These are phyloP conservation scores for Loxodes magnus DNA, from an alignment of 73 alveolate genomes.

Conservation along the genomic window DNA sequence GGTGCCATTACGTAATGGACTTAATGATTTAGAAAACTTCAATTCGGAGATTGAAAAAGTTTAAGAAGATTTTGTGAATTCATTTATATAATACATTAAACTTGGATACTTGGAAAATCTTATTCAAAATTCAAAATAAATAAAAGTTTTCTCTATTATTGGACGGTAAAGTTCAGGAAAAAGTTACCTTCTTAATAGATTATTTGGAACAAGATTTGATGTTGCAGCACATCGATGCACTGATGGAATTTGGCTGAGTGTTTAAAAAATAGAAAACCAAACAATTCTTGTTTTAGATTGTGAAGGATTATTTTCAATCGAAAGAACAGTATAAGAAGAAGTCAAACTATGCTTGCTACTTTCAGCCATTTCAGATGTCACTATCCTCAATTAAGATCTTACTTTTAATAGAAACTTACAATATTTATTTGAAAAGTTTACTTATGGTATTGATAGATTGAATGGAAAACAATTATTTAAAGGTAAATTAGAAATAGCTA, in stretches of 20 bases:
- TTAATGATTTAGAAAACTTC: conserved; percentile 3
- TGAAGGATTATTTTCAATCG: conserved; percentile 50
- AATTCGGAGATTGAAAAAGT: not conserved
- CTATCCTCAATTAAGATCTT: conserved; percentile 41
- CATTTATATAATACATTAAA: not conserved
- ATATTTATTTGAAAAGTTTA: not conserved
- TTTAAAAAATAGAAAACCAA: conserved; percentile 6
- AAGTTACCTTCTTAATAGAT: conserved; percentile 45
- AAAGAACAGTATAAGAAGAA: conserved; percentile 54
- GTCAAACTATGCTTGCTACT: conserved; percentile 28
- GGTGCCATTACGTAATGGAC: conserved; percentile 4
- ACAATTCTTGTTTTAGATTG: conserved; percentile 41
- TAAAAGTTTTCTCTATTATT: conserved; percentile 15
- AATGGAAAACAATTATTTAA: not conserved
- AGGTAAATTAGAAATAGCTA: conserved; percentile 4
- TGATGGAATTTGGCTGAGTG: conserved; percentile 63
- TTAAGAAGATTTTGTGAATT: not conserved
- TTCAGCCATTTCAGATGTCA: conserved; percentile 35
- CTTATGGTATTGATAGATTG: not conserved
- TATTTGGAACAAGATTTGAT: conserved; percentile 56
- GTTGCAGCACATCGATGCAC: conserved; percentile 64
- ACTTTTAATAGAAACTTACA: not conserved
- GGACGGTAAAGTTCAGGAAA: conserved; percentile 55
- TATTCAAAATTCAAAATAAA: not conserved
- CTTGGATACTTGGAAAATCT: not conserved